Evolutionary conservation across 805 yeast genomes (phyloP), one percentile per base, ranked within the genome.

Genomic region (Monosporozyma aerobia): DNA sequence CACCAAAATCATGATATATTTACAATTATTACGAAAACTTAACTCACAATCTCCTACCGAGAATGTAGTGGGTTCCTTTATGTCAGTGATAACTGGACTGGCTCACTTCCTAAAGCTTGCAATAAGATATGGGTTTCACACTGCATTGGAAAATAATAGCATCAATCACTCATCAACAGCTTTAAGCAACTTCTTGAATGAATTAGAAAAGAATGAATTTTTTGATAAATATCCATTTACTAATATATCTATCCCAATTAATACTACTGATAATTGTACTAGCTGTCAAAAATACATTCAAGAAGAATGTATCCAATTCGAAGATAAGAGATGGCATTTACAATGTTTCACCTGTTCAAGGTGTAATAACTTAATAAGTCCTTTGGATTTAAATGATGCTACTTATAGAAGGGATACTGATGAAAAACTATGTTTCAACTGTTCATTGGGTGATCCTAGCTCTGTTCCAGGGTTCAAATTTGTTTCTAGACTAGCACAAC

Each of bases 41-140:
- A 77, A 73, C 25, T 61, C 69, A 7, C 71, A 72, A 3, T 53
- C 69, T 14, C 60, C 65, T 25, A 55, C 58, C 3, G 70, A 69
- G 47, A 58, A 64, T 14, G 59, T 62, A 8, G 70, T 78, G 43
- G 80, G 90, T 0, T 83, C 86, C 3, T 68, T 92, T 41, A 76
- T 94, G 58, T 80, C 92, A 0, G 81, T 90, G 10, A 90, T 90
- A 5, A 88, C 97, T 1, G 90, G 95, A 0, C 73, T 92, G 59
- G 97, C 99, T 0, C 98, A 94, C 65, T 92, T 90, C 68, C 74
- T 94, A 61, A 94, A 94, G 67, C 74, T 92, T 6, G 72, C 94
- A 23, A 85, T 92, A 4, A 75, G 97, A 56, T 81, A 81, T 62
- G 94, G 97, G 0, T 76, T 94, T 44, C 78, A 81, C 54, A 81